Evolutionary conservation across 192 early-diverging fungal species (phyloP).

Genomic region (Glomus cerebriforme): DNA sequence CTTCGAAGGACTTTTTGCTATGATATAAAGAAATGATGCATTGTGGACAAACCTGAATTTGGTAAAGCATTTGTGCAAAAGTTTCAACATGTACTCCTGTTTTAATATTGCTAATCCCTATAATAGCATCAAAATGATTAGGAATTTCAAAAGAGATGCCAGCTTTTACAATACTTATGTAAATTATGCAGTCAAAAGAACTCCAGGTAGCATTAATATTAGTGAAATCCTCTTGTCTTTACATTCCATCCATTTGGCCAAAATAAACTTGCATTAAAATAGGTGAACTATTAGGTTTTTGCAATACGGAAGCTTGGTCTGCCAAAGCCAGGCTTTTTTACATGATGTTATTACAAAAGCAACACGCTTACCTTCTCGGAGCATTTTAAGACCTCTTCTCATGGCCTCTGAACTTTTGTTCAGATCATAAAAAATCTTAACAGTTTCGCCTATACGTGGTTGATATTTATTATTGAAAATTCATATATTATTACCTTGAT

Average conservation of each 20-base stretch:
- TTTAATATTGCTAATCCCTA: slow-evolving; percentile 25
- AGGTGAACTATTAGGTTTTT: slow-evolving; percentile 8
- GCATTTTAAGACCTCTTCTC: slow-evolving; percentile 24
- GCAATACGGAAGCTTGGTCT: background rate
- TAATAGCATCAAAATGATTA: slow-evolving; percentile 28
- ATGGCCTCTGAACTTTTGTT: slow-evolving; percentile 22
- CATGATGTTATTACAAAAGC: slow-evolving; percentile 11
- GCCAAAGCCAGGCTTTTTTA: slow-evolving; percentile 22
- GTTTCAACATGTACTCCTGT: slow-evolving; percentile 25
- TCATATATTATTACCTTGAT: background rate
- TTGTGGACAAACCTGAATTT: background rate
- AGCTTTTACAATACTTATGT: slow-evolving; percentile 25
- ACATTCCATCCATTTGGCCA: slow-evolving; percentile 27
- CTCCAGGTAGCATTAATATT: slow-evolving; percentile 29
- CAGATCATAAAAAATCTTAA: slow-evolving; percentile 1
- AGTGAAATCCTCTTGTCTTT: slow-evolving; percentile 13
- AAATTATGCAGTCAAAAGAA: slow-evolving; percentile 20
- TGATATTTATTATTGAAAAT: slow-evolving; percentile 13
- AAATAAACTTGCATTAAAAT: slow-evolving; percentile 28
- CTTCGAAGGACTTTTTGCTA: slow-evolving; percentile 10
- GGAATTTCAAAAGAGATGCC: too few species aligned
- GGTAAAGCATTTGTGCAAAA: slow-evolving; percentile 19
- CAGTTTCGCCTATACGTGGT: background rate
- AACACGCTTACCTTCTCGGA: slow-evolving; percentile 14
- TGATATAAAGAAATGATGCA: slow-evolving; percentile 20